Evolutionary conservation across 1,139 yeast genomes (phyloP).

Genomic region (Meyerozyma guilliermondii): DNA sequence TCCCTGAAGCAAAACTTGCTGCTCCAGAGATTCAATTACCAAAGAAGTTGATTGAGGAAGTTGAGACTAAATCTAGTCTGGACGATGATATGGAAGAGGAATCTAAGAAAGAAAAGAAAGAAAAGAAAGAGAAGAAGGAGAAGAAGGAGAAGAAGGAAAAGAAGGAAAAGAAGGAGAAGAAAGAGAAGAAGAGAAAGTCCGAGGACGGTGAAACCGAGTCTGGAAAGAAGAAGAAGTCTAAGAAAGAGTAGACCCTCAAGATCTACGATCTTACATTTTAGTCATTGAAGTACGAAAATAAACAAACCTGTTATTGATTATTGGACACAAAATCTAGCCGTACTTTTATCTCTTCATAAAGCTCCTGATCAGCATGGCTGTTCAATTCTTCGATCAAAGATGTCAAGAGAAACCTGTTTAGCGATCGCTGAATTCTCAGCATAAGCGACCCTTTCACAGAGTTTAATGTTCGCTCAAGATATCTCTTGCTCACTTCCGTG

Average conservation of each 20-base stretch:
- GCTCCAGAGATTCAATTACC: constrained; percentile 52
- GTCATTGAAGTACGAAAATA: neutral
- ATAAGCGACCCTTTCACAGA: neutral
- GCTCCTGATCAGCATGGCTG: constrained; percentile 3
- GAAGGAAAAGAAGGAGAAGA: constrained; percentile 39
- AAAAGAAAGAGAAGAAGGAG: constrained; percentile 55
- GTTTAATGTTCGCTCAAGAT: neutral
- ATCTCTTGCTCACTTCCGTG: neutral
- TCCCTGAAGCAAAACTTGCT: constrained; percentile 42
- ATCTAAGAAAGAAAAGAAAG: constrained; percentile 35
- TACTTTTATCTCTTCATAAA: constrained; percentile 6
- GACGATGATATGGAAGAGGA: constrained; percentile 28
- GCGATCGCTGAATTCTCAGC: neutral
- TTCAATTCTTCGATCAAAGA: neutral
- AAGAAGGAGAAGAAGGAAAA: constrained; percentile 63
- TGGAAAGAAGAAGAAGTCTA: constrained; percentile 35
- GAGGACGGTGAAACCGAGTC: constrained; percentile 50
- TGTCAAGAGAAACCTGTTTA: neutral
- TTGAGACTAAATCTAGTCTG: constrained; percentile 21
- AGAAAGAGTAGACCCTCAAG: constrained; percentile 4
- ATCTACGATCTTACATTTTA: constrained; percentile 4
- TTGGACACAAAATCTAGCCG: constrained; percentile 8
- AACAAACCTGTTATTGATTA: constrained; percentile 4
- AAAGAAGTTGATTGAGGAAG: constrained; percentile 42
- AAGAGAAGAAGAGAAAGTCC: constrained; percentile 46